These are phyloP conservation scores for Marasmius tenuissimus DNA, from an alignment of 1,284 basidiomycete genomes.

Conservation along the genomic window DNA sequence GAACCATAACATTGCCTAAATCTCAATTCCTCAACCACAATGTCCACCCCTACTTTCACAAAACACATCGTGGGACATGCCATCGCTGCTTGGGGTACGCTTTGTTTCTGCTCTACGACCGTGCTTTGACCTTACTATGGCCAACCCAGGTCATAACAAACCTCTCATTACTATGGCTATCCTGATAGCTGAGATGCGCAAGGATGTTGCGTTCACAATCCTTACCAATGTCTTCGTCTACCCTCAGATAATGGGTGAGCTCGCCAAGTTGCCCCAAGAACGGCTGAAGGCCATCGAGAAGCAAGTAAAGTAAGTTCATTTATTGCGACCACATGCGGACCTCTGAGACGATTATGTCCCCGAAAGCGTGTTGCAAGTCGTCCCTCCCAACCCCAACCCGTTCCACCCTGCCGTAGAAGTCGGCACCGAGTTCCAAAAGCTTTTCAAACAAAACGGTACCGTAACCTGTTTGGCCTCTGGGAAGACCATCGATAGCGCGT, in stretches of 20 bases:
- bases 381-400: not conserved
- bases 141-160: not conserved
- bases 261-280: not conserved
- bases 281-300: not conserved
- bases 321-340: not conserved
- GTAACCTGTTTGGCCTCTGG: not conserved
- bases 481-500: not conserved
- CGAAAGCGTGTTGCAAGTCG: not conserved
- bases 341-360: not conserved
- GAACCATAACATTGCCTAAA: too few species aligned
- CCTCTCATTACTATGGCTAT: not conserved
- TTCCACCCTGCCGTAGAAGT: not conserved
- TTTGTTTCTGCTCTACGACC: too few species aligned
- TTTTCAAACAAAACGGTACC: not conserved
- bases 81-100: too few species aligned
- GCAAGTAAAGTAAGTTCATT: not conserved
- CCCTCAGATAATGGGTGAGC: not conserved
- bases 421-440: not conserved
- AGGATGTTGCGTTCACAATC: not conserved
- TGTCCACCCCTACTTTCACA: too few species aligned
- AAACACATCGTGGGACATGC: too few species aligned
- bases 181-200: not conserved
- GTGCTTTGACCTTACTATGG: too few species aligned
- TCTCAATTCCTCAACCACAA: too few species aligned
- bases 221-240: not conserved